phyloP scores from a whole-genome alignment of 2,329 filamentous ascomycete genomes.

The Ambrosiella cleistominuta region DNA sequence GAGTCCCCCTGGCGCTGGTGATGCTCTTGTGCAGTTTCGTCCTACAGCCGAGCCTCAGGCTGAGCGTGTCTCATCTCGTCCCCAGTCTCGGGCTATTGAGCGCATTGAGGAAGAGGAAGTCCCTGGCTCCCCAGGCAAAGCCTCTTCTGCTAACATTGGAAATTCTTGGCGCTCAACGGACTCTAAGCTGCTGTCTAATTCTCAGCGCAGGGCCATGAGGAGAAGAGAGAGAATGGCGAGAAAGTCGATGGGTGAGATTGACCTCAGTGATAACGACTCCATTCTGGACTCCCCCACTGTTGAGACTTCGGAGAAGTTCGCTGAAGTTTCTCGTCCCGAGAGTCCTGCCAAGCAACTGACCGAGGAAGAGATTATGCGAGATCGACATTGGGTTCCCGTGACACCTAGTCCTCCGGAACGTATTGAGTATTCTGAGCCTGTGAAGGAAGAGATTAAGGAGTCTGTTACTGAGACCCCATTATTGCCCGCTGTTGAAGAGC shows the following conservation, averaged over 20 bases:
- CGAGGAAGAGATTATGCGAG: background rate
- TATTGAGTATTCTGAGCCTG: constrained; percentile 40
- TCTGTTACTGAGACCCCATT: background rate
- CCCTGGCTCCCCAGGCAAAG: background rate
- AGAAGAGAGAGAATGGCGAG: background rate
- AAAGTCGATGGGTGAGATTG: background rate
- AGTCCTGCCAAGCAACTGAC: background rate
- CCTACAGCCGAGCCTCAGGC: background rate
- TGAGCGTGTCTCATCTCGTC: background rate
- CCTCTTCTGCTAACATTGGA: background rate
- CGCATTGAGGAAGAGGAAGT: background rate
- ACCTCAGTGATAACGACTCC: background rate
- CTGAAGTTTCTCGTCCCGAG: background rate
- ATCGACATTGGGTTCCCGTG: background rate
- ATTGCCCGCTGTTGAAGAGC: background rate
- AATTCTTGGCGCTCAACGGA: constrained; percentile 5
- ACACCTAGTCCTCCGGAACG: too few relatives aligned
- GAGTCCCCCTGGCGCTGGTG: constrained; percentile 2
- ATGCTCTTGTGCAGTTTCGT: constrained; percentile 2
- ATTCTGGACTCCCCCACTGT: background rate
- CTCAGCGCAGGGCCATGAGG: background rate
- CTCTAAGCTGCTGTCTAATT: background rate
- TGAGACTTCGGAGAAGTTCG: background rate
- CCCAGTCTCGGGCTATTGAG: background rate
- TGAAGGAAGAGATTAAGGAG: constrained; percentile 19